Base-by-base conservation (phyloP, 2,329 filamentous ascomycete species). In the Orbilia javanica region DNA sequence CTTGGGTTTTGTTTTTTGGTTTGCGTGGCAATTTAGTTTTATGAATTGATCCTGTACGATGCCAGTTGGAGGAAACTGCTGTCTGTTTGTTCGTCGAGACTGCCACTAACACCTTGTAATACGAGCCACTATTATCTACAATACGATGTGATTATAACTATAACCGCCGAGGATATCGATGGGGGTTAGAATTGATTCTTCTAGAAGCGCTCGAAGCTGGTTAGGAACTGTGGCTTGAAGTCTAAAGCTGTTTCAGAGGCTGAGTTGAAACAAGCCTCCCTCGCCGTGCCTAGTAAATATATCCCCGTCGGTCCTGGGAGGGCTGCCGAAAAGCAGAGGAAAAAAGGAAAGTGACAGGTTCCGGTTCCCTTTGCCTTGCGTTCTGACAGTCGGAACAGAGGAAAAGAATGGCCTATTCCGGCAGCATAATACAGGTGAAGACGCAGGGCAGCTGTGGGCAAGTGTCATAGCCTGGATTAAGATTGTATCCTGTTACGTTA, bases 221-320 rank as follows among this genome's bases (percentile, higher is more conserved):
- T n/a, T 10, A 39, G 27, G 2, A 52, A 27, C 55, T 63, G 67
- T 71, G 67, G 67, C 67, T 64, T 68, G 25, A 50, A 22, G 2
- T 50, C 15, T 8, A 11, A 15, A 39, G 48, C 31, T 53, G 67
- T 71, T 71, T 71, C 67, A 71, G 48, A 36, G 53, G 31, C 55
- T 60, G 55, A 22, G 29, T 18, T 64, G 67, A 71, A 71, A 71
- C 67, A 53, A 36, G 53, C 55, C 55, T 44, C 55, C 31, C n/a
- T n/a, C n/a, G n/a, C n/a, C n/a, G n/a, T n/a, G 6, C 22, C 2
- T 29, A 39, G 3, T 44, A 11, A 4, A 50, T 7, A 63, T 64
- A 22, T 64, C 7, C 15, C 53, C 50, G 42, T 34, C n/a, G 18
- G 22, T 46, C 34, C 25, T n/a, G 34, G 67, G 67, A 53, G 55